phyloP scores from a whole-genome alignment of 306 rosid species.

The Trichosanthes cucumerina region DNA sequence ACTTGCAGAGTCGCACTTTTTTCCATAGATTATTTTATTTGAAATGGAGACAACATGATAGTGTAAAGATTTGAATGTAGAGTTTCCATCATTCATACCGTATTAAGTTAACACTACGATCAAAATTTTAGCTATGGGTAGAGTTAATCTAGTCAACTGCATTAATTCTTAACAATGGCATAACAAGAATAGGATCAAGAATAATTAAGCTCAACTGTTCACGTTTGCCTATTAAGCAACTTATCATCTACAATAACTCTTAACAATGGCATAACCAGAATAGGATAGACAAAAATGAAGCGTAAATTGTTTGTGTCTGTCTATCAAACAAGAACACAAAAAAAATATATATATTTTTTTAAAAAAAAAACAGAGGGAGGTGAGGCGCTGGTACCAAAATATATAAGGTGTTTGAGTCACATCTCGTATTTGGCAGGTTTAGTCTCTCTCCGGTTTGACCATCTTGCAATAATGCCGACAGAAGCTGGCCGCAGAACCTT shows the following conservation, averaged over 20 bases:
- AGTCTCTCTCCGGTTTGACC: conserved; percentile 42
- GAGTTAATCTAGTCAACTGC: background rate
- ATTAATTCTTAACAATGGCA: background rate
- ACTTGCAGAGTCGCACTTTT: background rate
- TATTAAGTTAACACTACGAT: background rate
- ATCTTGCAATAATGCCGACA: conserved; percentile 70
- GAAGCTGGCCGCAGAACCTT: conserved; percentile 38
- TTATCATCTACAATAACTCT: background rate
- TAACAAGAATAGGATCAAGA: background rate
- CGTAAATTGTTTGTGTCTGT: background rate
- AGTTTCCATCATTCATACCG: background rate
- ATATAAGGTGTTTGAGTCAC: conserved; percentile 42
- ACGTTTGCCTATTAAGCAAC: background rate
- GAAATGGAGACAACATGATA: background rate
- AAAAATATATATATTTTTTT: too few relatives aligned
- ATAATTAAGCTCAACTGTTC: background rate
- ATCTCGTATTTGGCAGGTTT: conserved; percentile 46
- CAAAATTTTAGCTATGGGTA: background rate
- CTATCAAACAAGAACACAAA: background rate
- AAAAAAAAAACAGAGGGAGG: conserved; percentile 6
- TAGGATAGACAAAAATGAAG: background rate
- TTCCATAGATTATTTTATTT: background rate
- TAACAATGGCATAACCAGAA: background rate
- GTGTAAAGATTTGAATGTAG: background rate
- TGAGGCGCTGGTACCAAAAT: conserved; percentile 44